phyloP scores from a whole-genome alignment of 2,329 filamentous ascomycete species.

The Purpureocillium lavendulum region DNA sequence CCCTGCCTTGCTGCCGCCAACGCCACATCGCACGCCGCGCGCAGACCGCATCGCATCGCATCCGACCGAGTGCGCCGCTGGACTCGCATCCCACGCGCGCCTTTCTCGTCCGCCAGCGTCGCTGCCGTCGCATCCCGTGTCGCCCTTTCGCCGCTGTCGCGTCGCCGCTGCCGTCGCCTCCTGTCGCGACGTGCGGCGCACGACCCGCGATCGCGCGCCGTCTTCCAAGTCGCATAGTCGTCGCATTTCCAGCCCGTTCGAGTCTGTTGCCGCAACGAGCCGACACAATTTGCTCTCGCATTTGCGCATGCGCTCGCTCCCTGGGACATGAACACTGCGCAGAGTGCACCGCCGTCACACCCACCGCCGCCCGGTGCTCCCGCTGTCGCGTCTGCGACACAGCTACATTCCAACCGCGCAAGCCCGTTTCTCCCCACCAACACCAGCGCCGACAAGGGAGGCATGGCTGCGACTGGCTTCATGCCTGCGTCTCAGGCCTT shows the following conservation, averaged over 20 bases:
- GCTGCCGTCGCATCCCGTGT: background rate
- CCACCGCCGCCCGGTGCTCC: slow-evolving; percentile 8
- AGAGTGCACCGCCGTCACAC: slow-evolving; percentile 9
- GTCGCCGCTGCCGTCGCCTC: background rate
- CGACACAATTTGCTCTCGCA: no score
- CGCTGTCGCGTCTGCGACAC: slow-evolving; percentile 15
- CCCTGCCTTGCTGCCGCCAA: slow-evolving; percentile 1
- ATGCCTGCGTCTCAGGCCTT: slow-evolving; percentile 30
- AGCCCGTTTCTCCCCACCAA: slow-evolving; percentile 21
- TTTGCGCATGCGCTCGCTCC: slow-evolving; percentile 14
- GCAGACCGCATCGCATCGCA: slow-evolving; percentile 1
- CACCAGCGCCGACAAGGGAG: slow-evolving; percentile 16
- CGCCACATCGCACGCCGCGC: slow-evolving; percentile 2
- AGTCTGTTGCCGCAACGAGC: background rate
- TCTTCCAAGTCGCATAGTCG: slow-evolving; percentile 1
- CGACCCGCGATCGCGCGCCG: background rate
- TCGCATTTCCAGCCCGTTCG: slow-evolving; percentile 1
- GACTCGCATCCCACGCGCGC: no score
- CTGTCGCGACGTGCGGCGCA: slow-evolving; percentile 1
- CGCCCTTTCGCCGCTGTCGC: background rate
- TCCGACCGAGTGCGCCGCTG: background rate
- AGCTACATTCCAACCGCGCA: slow-evolving; percentile 18
- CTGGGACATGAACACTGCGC: slow-evolving; percentile 20
- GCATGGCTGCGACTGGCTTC: slow-evolving; percentile 38
- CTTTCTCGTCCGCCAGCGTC: no score